Evolutionary conservation across 2,329 filamentous ascomycete species (phyloP).

Genomic region (Beauveria asiatica): DNA sequence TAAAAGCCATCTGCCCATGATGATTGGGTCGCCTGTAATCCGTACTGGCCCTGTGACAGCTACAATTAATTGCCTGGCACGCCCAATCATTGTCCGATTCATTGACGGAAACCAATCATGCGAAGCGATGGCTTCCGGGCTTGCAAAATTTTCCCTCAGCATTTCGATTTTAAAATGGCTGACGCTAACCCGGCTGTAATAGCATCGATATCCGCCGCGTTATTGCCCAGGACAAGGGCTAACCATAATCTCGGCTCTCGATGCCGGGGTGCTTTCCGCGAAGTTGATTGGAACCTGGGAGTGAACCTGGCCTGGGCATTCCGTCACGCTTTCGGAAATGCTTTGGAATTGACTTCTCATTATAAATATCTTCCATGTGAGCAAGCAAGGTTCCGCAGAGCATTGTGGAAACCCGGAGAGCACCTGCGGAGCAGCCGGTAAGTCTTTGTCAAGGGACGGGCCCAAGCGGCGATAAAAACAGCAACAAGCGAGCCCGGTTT

Average conservation of each 20-base stretch:
- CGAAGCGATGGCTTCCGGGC: neutral
- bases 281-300: neutral
- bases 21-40: neutral
- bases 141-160: neutral
- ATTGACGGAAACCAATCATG: neutral
- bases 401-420: neutral
- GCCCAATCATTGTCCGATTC: neutral
- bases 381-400: neutral
- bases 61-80: neutral
- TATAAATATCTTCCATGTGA: neutral
- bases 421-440: neutral
- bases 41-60: neutral
- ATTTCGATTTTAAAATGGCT: neutral
- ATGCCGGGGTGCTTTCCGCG: too few relatives aligned
- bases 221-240: neutral
- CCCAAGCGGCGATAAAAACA: neutral
- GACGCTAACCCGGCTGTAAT: neutral
- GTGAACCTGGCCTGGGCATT: neutral
- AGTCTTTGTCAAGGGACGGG: neutral
- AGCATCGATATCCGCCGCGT: neutral
- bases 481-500: neutral
- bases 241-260: neutral
- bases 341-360: neutral
- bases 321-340: neutral
- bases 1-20: neutral